A percentile compares a stretch with the other conserved stretches of the same genome.
These are phyloP conservation scores for Hysterium pulicare DNA, from an alignment of 2,329 filamentous ascomycete genomes.

Conservation along the genomic window DNA sequence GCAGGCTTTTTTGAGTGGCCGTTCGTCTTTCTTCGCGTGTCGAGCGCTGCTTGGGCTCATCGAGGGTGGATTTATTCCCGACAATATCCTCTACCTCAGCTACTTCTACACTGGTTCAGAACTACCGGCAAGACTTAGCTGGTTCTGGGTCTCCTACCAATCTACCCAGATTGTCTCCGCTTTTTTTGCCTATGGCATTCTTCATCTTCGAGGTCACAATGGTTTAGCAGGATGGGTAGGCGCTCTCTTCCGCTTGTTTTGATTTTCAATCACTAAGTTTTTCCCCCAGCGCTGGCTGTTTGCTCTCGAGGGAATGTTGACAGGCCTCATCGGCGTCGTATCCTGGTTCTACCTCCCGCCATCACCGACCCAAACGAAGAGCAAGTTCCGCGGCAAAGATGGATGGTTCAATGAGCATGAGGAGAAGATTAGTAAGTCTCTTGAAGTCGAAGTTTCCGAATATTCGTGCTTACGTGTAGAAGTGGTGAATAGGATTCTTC, in stretches of 20 bases:
- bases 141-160: slow-evolving; percentile 68
- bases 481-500: slow-evolving; percentile 60
- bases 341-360: slow-evolving; percentile 41
- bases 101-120: slow-evolving; percentile 75
- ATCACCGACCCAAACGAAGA: slow-evolving; percentile 62
- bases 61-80: slow-evolving; percentile 57
- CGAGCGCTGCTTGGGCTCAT: slow-evolving; percentile 45
- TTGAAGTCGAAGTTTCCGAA: not conserved
- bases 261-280: not conserved
- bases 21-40: slow-evolving; percentile 42
- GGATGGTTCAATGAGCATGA: slow-evolving; percentile 67
- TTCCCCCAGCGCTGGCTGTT: slow-evolving; percentile 49
- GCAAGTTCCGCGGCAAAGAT: slow-evolving; percentile 56
- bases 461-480: slow-evolving; percentile 4
- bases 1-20: slow-evolving; percentile 65
- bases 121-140: slow-evolving; percentile 63
- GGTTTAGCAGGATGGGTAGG: slow-evolving; percentile 51
- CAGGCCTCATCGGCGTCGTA: slow-evolving; percentile 33
- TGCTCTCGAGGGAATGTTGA: slow-evolving; percentile 38
- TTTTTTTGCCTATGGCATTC: slow-evolving; percentile 55
- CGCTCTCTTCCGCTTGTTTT: not conserved
- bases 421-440: slow-evolving; percentile 55
- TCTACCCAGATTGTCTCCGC: slow-evolving; percentile 55
- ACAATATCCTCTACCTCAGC: slow-evolving; percentile 64
- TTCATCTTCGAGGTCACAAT: slow-evolving; percentile 49